Evolutionary conservation across 768 basidiomycete genomes (phyloP).

Genomic region (Tricholoma flavovirens): DNA sequence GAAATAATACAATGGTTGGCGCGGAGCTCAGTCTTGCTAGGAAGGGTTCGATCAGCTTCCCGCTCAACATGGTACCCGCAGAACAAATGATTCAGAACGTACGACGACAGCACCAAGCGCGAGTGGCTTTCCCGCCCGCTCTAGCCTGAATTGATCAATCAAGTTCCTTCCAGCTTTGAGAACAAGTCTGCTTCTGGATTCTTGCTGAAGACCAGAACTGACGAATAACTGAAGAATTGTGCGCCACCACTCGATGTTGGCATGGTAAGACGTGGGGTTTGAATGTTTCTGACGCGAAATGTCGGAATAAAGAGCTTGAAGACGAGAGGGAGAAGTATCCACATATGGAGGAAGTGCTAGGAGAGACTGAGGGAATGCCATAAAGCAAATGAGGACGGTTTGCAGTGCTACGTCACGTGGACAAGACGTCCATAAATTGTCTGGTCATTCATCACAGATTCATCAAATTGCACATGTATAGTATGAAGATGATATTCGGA

Average conservation of each 20-base stretch:
- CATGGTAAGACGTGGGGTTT: constrained; percentile 76
- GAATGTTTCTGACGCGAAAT: constrained; percentile 78
- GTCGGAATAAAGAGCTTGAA: constrained; percentile 84
- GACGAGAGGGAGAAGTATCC: constrained; percentile 44
- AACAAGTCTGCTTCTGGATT: constrained; percentile 46
- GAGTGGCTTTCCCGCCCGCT: constrained; percentile 72
- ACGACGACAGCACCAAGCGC: constrained; percentile 70
- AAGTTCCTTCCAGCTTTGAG: constrained; percentile 50
- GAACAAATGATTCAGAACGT: constrained; percentile 27
- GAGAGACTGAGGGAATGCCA: constrained; percentile 8
- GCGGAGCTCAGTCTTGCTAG: constrained; percentile 69
- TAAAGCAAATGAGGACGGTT: background rate
- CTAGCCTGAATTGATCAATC: constrained; percentile 54
- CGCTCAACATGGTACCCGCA: background rate
- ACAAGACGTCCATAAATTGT: no score
- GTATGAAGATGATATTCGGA: no score
- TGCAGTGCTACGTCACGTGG: background rate
- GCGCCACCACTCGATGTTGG: constrained; percentile 88
- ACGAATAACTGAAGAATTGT: constrained; percentile 56
- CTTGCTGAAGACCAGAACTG: constrained; percentile 47
- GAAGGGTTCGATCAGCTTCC: constrained; percentile 17
- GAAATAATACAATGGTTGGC: constrained; percentile 39
- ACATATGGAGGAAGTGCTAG: constrained; percentile 40
- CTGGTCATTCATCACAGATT: no score
- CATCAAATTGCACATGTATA: no score